phyloP scores from a whole-genome alignment of 2,329 filamentous ascomycete species.

The Aureobasidium sp. region DNA sequence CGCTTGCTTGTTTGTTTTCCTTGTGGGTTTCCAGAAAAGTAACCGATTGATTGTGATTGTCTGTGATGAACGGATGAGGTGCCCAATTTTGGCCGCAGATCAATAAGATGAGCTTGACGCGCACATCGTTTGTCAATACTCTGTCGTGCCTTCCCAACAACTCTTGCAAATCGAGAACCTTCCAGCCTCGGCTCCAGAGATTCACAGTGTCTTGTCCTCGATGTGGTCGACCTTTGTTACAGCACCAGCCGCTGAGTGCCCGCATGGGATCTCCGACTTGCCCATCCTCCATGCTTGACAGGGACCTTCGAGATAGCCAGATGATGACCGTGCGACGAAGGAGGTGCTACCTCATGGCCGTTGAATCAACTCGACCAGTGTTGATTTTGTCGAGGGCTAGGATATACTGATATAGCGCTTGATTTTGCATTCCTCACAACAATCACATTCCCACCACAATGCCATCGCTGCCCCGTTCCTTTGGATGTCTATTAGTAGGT shows the following conservation, averaged over 20 bases:
- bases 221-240: not conserved
- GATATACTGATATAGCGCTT: not conserved
- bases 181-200: not conserved
- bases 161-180: too few relatives aligned
- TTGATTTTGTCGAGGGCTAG: not conserved
- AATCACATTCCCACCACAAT: not conserved
- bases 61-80: not conserved
- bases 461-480: too few relatives aligned
- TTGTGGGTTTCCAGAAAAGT: not conserved
- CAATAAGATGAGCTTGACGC: constrained; percentile 6
- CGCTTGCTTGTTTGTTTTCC: constrained; percentile 6
- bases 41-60: constrained; percentile 9
- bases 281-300: not conserved
- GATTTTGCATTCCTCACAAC: not conserved
- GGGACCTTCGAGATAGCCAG: too few relatives aligned
- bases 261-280: too few relatives aligned
- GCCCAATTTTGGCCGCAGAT: not conserved
- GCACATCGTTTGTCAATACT: not conserved
- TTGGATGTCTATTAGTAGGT: too few relatives aligned
- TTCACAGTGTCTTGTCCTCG: too few relatives aligned
- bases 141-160: not conserved
- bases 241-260: too few relatives aligned
- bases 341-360: not conserved
- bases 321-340: not conserved
- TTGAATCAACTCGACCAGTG: not conserved